Conservation (phyloP, 2,329 filamentous ascomycete species). For the Sporothrix phasma region DNA sequence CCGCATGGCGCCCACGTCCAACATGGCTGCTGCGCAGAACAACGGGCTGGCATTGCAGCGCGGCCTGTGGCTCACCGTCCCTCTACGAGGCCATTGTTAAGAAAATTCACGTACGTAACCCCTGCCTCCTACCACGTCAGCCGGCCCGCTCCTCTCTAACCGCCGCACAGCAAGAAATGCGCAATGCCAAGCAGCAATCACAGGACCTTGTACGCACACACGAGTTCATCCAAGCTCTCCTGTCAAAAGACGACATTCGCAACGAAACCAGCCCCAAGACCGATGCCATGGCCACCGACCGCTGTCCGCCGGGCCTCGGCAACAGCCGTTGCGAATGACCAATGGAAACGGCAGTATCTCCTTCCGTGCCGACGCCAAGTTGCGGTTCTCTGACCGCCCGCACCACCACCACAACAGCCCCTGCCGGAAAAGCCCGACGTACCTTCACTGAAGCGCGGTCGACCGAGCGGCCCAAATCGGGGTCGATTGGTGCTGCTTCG, state of each 20-base stretch:
- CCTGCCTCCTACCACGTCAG: no score
- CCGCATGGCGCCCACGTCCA: constrained; percentile 46
- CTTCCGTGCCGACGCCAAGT: constrained; percentile 64
- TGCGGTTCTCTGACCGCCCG: constrained; percentile 84
- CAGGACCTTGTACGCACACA: constrained; percentile 76
- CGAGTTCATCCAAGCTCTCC: constrained; percentile 66
- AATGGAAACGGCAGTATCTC: constrained; percentile 41
- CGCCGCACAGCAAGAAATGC: constrained; percentile 66
- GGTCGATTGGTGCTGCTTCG: constrained; percentile 22
- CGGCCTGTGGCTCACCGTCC: constrained; percentile 78
- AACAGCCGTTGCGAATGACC: constrained; percentile 25
- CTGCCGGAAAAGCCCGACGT: constrained; percentile 86
- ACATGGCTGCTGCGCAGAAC: constrained; percentile 37
- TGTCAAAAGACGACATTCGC: constrained; percentile 60
- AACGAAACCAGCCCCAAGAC: constrained; percentile 40
- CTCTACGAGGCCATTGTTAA: constrained; percentile 94
- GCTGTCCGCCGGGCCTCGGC: background rate
- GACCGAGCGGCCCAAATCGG: constrained; percentile 61
- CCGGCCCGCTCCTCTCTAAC: background rate
- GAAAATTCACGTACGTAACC: constrained; percentile 66
- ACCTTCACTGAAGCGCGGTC: constrained; percentile 63
- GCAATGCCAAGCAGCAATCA: constrained; percentile 75
- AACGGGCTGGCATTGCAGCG: constrained; percentile 62
- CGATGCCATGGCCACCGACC: constrained; percentile 26
- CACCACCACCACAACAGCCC: constrained; percentile 85